Percentiles rank a stretch among this genome's conserved stretches.
Evolutionary conservation across 768 basidiomycete genomes (phyloP).

Genomic region (Plicaturopsis crispa): DNA sequence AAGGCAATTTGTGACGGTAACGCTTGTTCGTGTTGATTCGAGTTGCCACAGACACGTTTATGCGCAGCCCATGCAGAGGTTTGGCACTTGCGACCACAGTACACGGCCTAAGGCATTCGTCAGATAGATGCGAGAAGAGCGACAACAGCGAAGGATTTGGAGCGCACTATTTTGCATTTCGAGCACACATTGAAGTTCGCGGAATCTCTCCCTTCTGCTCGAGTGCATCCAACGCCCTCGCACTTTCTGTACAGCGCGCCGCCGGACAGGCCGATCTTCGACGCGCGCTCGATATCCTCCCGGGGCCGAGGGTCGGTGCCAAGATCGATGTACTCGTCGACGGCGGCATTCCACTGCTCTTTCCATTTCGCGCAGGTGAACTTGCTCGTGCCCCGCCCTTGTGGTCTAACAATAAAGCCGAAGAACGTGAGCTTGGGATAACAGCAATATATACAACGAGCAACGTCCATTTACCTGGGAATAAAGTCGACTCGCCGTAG

Average conservation of each 20-base stretch:
- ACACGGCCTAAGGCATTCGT: neutral
- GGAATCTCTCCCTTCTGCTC: conserved; percentile 10
- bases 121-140: too few species aligned
- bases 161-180: conserved; percentile 17
- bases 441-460: neutral
- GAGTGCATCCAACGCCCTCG: conserved; percentile 12
- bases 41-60: neutral
- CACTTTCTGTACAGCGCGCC: conserved; percentile 16
- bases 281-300: conserved; percentile 13
- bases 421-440: neutral
- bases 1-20: neutral
- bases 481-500: neutral
- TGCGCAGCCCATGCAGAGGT: neutral
- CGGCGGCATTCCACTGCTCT: conserved; percentile 15
- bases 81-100: neutral
- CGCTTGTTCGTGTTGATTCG: neutral
- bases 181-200: conserved; percentile 12
- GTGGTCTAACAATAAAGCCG: conserved; percentile 2
- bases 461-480: conserved; percentile 4
- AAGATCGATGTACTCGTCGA: conserved; percentile 17
- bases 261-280: conserved; percentile 15
- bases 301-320: conserved; percentile 8
- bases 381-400: neutral
- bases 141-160: too few species aligned
- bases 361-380: neutral